A percentile compares a stretch with the other conserved stretches of the same genome.
Conservation (phyloP, 345 rosid species). For the Clarkia xantiana region DNA sequence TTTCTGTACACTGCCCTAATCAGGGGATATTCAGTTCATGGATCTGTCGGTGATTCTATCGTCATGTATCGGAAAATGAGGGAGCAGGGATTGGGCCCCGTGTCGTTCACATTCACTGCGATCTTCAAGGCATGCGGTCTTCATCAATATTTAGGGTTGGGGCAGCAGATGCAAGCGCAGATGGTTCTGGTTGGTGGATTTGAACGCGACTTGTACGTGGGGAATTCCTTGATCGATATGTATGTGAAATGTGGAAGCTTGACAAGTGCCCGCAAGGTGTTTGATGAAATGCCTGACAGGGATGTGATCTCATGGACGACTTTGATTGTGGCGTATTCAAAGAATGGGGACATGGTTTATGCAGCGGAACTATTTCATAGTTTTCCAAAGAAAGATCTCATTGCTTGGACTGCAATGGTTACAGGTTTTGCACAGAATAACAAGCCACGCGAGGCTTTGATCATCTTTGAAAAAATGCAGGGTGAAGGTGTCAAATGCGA, state of each 20-base stretch:
- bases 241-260: slow-evolving; percentile 42
- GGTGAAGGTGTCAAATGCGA: slow-evolving; percentile 30
- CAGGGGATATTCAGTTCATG: slow-evolving; percentile 43
- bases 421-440: slow-evolving; percentile 60
- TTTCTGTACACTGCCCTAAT: slow-evolving; percentile 69
- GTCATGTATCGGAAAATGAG: slow-evolving; percentile 40
- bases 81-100: slow-evolving; percentile 27
- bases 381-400: slow-evolving; percentile 18
- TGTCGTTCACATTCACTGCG: slow-evolving; percentile 71
- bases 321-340: slow-evolving; percentile 45
- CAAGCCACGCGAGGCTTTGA: slow-evolving; percentile 55
- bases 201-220: slow-evolving; percentile 45
- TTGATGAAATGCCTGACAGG: slow-evolving; percentile 54
- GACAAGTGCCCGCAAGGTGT: slow-evolving; percentile 40
- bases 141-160: slow-evolving; percentile 28
- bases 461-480: slow-evolving; percentile 47
- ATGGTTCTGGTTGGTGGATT: slow-evolving; percentile 52
- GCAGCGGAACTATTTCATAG: slow-evolving; percentile 35
- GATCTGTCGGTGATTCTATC: slow-evolving; percentile 22
- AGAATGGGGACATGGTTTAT: slow-evolving; percentile 37
- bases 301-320: slow-evolving; percentile 59
- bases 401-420: slow-evolving; percentile 49
- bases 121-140: slow-evolving; percentile 47
- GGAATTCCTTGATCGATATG: slow-evolving; percentile 49
- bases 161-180: slow-evolving; percentile 65